These are phyloP conservation scores for Coemansia sp. DNA, from an alignment of 192 early-diverging fungal species.

Conservation along the genomic window DNA sequence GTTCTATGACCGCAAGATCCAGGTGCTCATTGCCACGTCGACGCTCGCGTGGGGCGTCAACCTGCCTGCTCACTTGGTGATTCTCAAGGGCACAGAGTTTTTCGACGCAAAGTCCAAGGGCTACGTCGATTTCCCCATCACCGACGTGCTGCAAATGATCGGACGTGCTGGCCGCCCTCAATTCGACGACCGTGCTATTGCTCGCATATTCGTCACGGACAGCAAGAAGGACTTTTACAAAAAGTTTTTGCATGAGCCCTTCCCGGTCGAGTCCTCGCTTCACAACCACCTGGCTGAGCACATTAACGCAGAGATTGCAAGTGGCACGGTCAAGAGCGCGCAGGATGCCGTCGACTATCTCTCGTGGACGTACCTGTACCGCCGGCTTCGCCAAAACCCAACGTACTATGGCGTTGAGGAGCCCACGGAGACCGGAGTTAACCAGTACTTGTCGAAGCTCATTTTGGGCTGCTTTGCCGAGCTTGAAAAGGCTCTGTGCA, in stretches of 20 bases:
- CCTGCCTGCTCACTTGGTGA: constrained; percentile 95
- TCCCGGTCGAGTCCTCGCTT: constrained; percentile 86
- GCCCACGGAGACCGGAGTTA: constrained; percentile 65
- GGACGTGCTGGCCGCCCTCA: constrained; percentile 96
- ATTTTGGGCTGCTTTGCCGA: constrained; percentile 73
- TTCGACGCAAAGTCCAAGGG: constrained; percentile 88
- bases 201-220: constrained; percentile 93
- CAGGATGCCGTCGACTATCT: constrained; percentile 97
- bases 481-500: constrained; percentile 72
- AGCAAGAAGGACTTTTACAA: constrained; percentile 99
- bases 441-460: constrained; percentile 77
- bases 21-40: constrained; percentile 93
- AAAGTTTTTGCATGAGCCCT: constrained; percentile 95
- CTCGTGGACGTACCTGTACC: constrained; percentile 96
- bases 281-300: constrained; percentile 82
- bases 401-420: constrained; percentile 94
- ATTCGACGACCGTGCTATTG: constrained; percentile 93
- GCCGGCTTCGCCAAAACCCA: constrained; percentile 91
- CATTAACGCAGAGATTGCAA: constrained; percentile 93
- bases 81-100: constrained; percentile 98
- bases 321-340: constrained; percentile 82
- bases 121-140: constrained; percentile 97
- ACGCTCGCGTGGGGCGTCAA: constrained; percentile 99
- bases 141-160: constrained; percentile 99
- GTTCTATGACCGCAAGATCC: constrained; percentile 94